Evolutionary conservation across 1,284 basidiomycete genomes (phyloP), one percentile per base, ranked within the genome.

Genomic region (Vanrija sp.): DNA sequence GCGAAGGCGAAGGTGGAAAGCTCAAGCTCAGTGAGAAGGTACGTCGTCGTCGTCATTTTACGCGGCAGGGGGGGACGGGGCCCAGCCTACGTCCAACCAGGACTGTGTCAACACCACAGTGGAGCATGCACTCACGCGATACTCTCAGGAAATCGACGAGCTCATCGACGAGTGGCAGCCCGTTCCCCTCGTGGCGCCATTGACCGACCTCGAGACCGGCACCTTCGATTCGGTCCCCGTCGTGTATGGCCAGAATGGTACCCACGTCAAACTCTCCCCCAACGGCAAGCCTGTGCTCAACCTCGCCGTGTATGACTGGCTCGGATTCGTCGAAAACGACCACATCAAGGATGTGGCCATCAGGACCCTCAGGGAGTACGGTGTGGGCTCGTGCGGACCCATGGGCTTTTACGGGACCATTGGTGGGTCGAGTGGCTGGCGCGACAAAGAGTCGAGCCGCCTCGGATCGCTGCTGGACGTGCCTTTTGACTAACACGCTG

Each of bases 361-460:
- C 21, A 86, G 90, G 54, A 90, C 88, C 0, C 79, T 98, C n/a
- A 81, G 87, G 53, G 88, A 89, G 72, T 98, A 97, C 66, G 96
- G 96, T 38, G 83, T 98, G 2, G 96, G 95, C 6, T 91, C 88
- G 65, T 99, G 96, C 70, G 94, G 95, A 15, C 96, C 96, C 39
- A 88, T 94, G 29, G 93, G 94, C 8, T 99, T 99, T 80, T 98
- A 98, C 76, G 96, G 96, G 21, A 96, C 89, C 9, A 83, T 97
- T 57, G 34, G 34, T 34, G 34, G 34, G 34, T 34, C 12, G 34
- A 34, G 34, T 34, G 34, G 34, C 34, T 34, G 34, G 9, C 34
- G 34, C 34, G 34, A 34, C 9, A 12, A 34, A 34, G 9, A 34
- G 12, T 34, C 28, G 28, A 28, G 91, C 90, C 92, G 58, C 46